Evolutionary conservation across 148 eudicot genomes (phyloP), one percentile per base, ranked within the genome.

Genomic region (Heliamphora exappendiculata): DNA sequence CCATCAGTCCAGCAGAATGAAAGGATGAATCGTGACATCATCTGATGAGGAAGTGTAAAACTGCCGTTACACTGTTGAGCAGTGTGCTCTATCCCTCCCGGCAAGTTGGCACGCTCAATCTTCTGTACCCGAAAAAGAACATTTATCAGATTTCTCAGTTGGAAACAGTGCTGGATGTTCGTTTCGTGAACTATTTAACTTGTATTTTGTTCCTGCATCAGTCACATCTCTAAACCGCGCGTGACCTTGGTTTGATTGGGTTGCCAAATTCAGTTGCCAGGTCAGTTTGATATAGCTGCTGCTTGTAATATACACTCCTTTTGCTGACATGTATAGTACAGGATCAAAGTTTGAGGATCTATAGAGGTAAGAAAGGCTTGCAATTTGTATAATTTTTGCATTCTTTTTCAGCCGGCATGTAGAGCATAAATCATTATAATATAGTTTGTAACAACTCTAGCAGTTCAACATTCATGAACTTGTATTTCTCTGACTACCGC

Each of bases 81-180:
- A 73, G 31, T 26, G 4, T 26, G 31, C 66, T 55, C 12, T 7
- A 11, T 2, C 49, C 47, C 47, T 41, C 28, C 39, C 2, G n/a
- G 67, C 36, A 75, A 28, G 37, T 44, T 44, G 42, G 57, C 69
- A 44, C 12, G 78, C 70, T 34, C 77, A 60, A 44, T 34, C 54
- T 37, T 74, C 68, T 44, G 4, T 31, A 7, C 33, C 36, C 4
- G 7, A 0, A 12, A 26, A 73, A 42, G 26, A 8, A 57, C 20
- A 53, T 24, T 26, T 16, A 1, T 39, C 72, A 1, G 49, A 16
- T 57, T 73, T 57, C 66, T 57, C 34, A 29, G 53, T 45, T 45
- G 37, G 51, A 58, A 3, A 44, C 28, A 17, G 4, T 9, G 41
- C 50, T n/a, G 37, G 47, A 14, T 71, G 29, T 24, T 51, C 44